Percentiles rank a stretch among this genome's conserved stretches.
phyloP scores from a whole-genome alignment of 371 early-diverging fungal species.

The Syncephalastrum monosporum region DNA sequence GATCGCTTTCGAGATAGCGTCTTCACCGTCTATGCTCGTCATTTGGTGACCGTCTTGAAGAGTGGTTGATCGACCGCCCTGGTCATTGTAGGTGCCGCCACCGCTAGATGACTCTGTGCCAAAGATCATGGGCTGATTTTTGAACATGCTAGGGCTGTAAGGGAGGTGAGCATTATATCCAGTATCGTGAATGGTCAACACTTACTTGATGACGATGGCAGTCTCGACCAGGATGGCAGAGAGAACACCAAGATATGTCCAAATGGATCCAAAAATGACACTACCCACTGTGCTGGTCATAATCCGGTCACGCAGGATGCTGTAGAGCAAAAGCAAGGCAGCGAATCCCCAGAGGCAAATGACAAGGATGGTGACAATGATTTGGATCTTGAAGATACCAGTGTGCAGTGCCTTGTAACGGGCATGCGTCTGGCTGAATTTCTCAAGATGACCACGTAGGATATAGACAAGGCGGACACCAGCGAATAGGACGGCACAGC shows the following conservation, averaged over 20 bases:
- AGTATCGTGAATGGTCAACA: not conserved
- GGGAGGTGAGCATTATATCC: not conserved
- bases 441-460: conserved; percentile 15
- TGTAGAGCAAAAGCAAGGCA: conserved; percentile 15
- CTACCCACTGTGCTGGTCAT: conserved; percentile 13
- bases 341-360: conserved; percentile 14
- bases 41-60: not conserved
- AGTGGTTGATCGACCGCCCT: not conserved
- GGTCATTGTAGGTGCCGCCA: not conserved
- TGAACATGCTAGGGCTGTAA: conserved; percentile 1
- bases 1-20: conserved; percentile 2
- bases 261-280: conserved; percentile 11
- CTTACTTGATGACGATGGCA: conserved; percentile 18
- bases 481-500: conserved; percentile 8
- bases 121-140: not conserved
- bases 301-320: conserved; percentile 15
- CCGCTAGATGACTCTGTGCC: not conserved
- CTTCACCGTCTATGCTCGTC: conserved; percentile 5
- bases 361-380: conserved; percentile 10
- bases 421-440: conserved; percentile 11
- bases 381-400: conserved; percentile 23
- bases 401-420: conserved; percentile 9
- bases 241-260: conserved; percentile 15
- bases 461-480: conserved; percentile 19
- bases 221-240: conserved; percentile 14